Evolutionary conservation across 768 basidiomycete species (phyloP).

Genomic region (Pisolithus orientalis): DNA sequence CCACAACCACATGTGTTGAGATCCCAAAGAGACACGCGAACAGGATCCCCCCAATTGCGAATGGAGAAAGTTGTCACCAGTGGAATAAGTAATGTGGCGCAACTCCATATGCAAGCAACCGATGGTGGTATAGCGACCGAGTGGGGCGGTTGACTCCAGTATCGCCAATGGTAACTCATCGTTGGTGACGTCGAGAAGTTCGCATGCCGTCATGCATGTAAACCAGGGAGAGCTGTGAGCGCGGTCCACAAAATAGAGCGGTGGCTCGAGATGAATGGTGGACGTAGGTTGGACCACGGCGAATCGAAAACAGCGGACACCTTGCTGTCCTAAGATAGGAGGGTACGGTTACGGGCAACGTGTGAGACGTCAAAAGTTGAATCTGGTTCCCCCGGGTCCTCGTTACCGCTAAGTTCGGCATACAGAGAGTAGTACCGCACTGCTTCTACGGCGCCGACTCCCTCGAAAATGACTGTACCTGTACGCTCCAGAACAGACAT

Average conservation of each 20-base stretch:
- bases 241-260: slow-evolving; percentile 25
- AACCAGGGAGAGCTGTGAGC: slow-evolving; percentile 33
- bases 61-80: slow-evolving; percentile 42
- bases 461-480: slow-evolving; percentile 52
- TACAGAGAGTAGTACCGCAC: slow-evolving; percentile 82
- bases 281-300: slow-evolving; percentile 50
- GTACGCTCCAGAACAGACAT: slow-evolving; percentile 58
- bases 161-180: slow-evolving; percentile 59
- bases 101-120: slow-evolving; percentile 51
- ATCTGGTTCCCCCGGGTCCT: slow-evolving; percentile 55
- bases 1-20: slow-evolving; percentile 70
- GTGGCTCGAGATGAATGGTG: slow-evolving; percentile 12
- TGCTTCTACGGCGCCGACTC: slow-evolving; percentile 45
- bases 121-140: slow-evolving; percentile 70
- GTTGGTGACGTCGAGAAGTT: slow-evolving; percentile 53
- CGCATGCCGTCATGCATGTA: slow-evolving; percentile 29
- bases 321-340: slow-evolving; percentile 36
- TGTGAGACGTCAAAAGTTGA: slow-evolving; percentile 71
- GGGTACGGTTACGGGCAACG: slow-evolving; percentile 31
- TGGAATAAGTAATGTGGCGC: slow-evolving; percentile 50
- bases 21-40: slow-evolving; percentile 38
- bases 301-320: slow-evolving; percentile 36
- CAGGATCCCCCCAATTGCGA: slow-evolving; percentile 33
- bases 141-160: slow-evolving; percentile 71
- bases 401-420: slow-evolving; percentile 39